Evolutionary conservation across 352 stramenopile species (phyloP), one percentile per base, ranked within the genome.

Genomic region (Pythium coloratum): DNA sequence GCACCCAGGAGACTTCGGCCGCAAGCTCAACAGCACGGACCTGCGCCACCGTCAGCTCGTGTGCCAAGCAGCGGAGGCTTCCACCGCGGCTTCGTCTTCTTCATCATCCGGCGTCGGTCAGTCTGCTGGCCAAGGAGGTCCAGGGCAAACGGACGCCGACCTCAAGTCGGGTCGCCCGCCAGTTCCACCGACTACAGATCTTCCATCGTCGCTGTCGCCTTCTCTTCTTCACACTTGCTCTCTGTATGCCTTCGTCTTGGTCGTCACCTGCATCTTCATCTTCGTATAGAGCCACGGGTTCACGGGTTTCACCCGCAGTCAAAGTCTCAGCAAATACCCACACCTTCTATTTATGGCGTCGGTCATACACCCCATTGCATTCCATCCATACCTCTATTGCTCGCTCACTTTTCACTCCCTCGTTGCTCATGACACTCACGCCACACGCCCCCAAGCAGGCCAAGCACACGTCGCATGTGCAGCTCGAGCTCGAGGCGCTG

Each of bases 401-500:
- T 53, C 13, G 13, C 38, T 28, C 32, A 20, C 55, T 36, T 36
- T 20, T 13, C 3, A 20, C 40, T 4, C 0, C 14, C 28, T 30
- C 28, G 28, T 30, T 40, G 0, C 4, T 20, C 26, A 71, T 75
- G 68, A 57, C 58, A 6, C 40, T 24, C 34, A 47, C 20, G n/a
- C 13, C 42, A 0, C 59, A 44, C 5, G 26, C 26, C 14, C 40
- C 46, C 3, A 20, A 36, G 16, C 58, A 76, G 40, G 55, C 67
- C 55, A 78, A 66, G 33, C 75, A 78, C 49, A 66, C 61, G 6
- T 73, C 75, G 18, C 71, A 78, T 6, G 66, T 69, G 28, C 75
- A 86, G 18, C 59, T 78, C 44, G 82, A 90, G 67, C 47, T 89
- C 33, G 67, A 80, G 47, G 73, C 78, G 16, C 60, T 90, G n/a